Evolutionary conservation across 441 rosid genomes (phyloP).

Genomic region (Syzygium malaccense): DNA sequence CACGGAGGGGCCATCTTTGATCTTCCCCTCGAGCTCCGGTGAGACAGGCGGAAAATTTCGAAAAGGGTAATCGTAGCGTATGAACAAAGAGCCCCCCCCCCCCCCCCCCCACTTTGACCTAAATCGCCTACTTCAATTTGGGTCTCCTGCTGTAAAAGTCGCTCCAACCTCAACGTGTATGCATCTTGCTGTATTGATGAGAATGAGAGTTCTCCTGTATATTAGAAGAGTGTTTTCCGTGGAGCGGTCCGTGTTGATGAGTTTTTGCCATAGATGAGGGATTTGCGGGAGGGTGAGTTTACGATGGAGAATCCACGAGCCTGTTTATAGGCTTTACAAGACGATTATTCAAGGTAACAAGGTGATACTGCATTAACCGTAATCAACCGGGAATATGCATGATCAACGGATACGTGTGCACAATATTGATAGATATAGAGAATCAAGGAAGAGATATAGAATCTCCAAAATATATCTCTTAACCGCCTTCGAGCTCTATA

Average conservation of each 20-base stretch:
- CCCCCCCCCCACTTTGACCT: neutral
- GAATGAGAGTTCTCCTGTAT: neutral
- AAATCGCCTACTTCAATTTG: neutral
- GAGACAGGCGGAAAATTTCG: neutral
- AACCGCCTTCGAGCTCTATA: accelerated
- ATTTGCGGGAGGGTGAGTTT: accelerated
- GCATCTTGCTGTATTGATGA: neutral
- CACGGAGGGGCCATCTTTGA: neutral
- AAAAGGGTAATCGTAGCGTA: neutral
- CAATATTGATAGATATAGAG: no score
- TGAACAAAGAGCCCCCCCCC: neutral
- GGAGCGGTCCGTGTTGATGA: accelerated
- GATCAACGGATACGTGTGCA: neutral
- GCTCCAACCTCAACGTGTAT: neutral
- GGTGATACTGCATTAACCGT: accelerated
- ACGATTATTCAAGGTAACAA: accelerated
- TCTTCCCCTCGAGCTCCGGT: neutral
- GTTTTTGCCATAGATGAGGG: neutral
- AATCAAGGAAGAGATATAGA: neutral
- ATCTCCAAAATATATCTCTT: neutral
- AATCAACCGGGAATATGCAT: accelerated
- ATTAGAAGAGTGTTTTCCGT: neutral
- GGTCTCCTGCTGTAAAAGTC: neutral
- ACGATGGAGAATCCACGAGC: accelerated
- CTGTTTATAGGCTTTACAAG: neutral